Conservation (phyloP, 148 eudicot genomes). For the Selenicereus undatus region DNA sequence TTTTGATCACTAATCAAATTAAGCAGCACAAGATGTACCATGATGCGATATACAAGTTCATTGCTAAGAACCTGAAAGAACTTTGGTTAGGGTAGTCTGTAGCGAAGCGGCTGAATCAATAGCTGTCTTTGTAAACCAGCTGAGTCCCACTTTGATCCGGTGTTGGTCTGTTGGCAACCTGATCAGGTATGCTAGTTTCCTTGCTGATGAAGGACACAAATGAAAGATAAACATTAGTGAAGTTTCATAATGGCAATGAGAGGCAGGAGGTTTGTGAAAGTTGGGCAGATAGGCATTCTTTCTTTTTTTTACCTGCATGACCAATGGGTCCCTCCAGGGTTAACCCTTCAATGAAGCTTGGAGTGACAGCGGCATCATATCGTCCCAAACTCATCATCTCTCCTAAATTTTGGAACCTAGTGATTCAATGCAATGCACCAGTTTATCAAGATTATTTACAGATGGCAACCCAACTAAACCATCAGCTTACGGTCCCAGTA, state of each 20-base stretch:
- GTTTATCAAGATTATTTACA: neutral
- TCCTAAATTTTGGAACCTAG: slow-evolving; percentile 90
- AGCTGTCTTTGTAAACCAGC: slow-evolving; percentile 89
- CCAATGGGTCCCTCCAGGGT: slow-evolving; percentile 91
- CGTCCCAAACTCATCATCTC: slow-evolving; percentile 98
- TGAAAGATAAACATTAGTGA: neutral
- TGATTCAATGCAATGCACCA: neutral
- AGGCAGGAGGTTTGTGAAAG: neutral
- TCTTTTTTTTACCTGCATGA: slow-evolving; percentile 60
- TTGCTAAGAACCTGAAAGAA: slow-evolving; percentile 45
- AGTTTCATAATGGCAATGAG: neutral
- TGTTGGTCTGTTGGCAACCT: slow-evolving; percentile 93
- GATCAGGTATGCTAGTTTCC: slow-evolving; percentile 81
- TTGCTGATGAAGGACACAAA: slow-evolving; percentile 47
- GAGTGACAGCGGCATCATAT: slow-evolving; percentile 78
- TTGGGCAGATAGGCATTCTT: neutral
- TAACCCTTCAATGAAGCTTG: slow-evolving; percentile 80
- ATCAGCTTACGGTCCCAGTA: too few relatives aligned
- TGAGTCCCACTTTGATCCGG: slow-evolving; percentile 83
- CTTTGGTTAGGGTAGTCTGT: slow-evolving; percentile 66
- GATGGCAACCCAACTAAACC: neutral
- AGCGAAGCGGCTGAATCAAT: slow-evolving; percentile 68
- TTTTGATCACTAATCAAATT: neutral
- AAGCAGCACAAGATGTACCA: neutral
- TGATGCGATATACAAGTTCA: too few relatives aligned